Evolutionary conservation across 495 filamentous ascomycete genomes (phyloP).

Genomic region (Jackrogersella multiformis): DNA sequence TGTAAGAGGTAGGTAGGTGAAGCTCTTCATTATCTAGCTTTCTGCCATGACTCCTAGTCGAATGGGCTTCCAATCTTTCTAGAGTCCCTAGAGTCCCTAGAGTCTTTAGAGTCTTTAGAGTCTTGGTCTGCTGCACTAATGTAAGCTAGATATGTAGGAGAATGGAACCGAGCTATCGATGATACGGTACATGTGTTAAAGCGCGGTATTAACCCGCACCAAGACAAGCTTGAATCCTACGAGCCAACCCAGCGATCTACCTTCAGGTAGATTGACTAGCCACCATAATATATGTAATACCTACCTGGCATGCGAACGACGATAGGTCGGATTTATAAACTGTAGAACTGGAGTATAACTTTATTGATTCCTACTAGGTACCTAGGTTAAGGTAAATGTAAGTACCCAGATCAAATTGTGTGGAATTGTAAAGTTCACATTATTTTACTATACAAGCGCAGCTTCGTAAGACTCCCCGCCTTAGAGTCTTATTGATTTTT

Average conservation of each 20-base stretch:
- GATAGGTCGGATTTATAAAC: too few species aligned
- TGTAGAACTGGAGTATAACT: too few species aligned
- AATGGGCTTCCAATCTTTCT: conserved; percentile 27
- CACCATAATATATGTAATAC: conserved; percentile 18
- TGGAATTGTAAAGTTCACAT: too few species aligned
- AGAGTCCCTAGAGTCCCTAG: conserved; percentile 9
- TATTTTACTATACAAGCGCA: too few species aligned
- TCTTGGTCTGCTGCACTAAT: conserved; percentile 30
- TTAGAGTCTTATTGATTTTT: conserved; percentile 1
- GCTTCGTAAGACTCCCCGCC: too few species aligned
- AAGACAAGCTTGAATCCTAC: conserved; percentile 31
- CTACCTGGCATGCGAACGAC: too few species aligned
- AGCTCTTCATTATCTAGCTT: conserved; percentile 9
- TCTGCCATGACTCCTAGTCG: conserved; percentile 12
- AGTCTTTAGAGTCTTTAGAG: conserved; percentile 11
- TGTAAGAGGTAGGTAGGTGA: neutral
- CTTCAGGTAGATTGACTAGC: conserved; percentile 32
- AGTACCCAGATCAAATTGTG: too few species aligned
- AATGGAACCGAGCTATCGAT: conserved; percentile 36
- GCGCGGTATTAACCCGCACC: conserved; percentile 38
- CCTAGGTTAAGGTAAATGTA: too few species aligned
- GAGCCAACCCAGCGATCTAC: conserved; percentile 38
- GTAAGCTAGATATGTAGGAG: conserved; percentile 31
- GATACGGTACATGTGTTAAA: conserved; percentile 39
- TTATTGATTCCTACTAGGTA: neutral